phyloP scores from a whole-genome alignment of 2,329 filamentous ascomycete genomes.

The Trichoderma sp. region DNA sequence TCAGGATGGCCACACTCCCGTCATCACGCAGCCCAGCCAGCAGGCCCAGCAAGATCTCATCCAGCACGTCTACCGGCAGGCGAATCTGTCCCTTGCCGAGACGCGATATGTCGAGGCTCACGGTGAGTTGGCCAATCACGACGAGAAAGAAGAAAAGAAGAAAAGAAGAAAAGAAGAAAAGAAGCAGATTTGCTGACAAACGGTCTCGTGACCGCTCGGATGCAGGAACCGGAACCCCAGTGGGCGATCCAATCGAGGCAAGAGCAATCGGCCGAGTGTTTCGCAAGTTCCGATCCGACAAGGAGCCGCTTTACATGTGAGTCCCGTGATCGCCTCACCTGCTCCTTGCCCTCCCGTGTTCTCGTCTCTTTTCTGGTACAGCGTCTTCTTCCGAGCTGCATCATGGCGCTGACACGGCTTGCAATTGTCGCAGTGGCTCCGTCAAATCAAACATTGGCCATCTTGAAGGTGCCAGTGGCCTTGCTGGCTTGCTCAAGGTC shows the following conservation, averaged over 20 bases:
- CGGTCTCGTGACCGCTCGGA: not conserved
- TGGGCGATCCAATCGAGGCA: slow-evolving; percentile 30
- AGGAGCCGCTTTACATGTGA: slow-evolving; percentile 37
- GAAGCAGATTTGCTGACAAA: slow-evolving; percentile 12
- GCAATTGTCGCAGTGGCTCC: slow-evolving; percentile 5
- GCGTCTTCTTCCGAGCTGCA: not conserved
- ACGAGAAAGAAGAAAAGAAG: too few species aligned
- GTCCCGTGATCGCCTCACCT: not conserved
- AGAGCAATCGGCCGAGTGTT: slow-evolving; percentile 26
- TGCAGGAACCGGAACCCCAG: slow-evolving; percentile 30
- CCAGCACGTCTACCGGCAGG: slow-evolving; percentile 36
- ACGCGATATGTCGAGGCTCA: slow-evolving; percentile 34
- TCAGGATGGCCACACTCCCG: slow-evolving; percentile 46
- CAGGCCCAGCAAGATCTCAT: slow-evolving; percentile 40
- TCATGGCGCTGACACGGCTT: not conserved
- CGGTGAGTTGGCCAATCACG: not conserved
- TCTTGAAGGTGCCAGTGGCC: slow-evolving; percentile 30
- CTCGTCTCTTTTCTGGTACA: not conserved
- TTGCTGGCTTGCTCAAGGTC: slow-evolving; percentile 28
- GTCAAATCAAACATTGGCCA: slow-evolving; percentile 33
- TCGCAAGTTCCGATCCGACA: not conserved
- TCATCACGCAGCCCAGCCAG: slow-evolving; percentile 46
- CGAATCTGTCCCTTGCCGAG: slow-evolving; percentile 30
- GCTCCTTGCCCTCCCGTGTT: too few species aligned
- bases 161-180: too few species aligned